Conservation (phyloP, 805 yeast species). For the Starmerella stellata region DNA sequence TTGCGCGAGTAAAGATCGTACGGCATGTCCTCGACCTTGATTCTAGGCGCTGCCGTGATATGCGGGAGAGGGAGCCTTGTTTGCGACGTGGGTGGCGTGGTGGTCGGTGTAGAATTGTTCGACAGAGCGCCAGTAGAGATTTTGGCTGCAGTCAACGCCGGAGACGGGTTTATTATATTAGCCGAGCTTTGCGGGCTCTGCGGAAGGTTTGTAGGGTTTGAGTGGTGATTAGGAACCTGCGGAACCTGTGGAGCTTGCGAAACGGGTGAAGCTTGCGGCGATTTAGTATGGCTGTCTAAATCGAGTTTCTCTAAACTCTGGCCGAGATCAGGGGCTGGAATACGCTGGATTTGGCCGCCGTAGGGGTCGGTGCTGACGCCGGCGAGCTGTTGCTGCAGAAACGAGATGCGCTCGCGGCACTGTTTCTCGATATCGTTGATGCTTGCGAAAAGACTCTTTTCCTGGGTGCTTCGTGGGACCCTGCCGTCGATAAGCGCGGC, state of each 20-base stretch:
- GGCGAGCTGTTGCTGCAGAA: slow-evolving; percentile 9
- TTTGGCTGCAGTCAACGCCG: background rate
- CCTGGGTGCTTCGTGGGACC: slow-evolving; percentile 22
- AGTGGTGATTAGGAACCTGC: no score
- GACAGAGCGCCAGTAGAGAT: background rate
- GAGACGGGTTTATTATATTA: no score
- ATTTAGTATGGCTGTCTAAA: background rate
- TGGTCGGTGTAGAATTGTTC: background rate
- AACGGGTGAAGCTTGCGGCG: background rate
- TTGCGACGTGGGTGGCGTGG: background rate
- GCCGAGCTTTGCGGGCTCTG: no score
- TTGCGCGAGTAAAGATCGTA: slow-evolving; percentile 14
- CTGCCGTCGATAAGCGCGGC: slow-evolving; percentile 20
- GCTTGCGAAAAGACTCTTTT: slow-evolving; percentile 22
- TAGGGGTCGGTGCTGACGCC: slow-evolving; percentile 15
- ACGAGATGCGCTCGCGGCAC: slow-evolving; percentile 24
- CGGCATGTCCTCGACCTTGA: slow-evolving; percentile 17
- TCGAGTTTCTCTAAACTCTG: background rate
- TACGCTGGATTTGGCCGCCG: background rate
- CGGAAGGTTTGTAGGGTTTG: no score
- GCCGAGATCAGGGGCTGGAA: background rate
- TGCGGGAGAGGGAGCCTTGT: slow-evolving; percentile 6
- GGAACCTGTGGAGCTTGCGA: no score
- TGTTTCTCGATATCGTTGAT: slow-evolving; percentile 27
- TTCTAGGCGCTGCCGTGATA: slow-evolving; percentile 7